Evolutionary conservation across 2,329 filamentous ascomycete genomes (phyloP).

Genomic region (Penicillium sp.): DNA sequence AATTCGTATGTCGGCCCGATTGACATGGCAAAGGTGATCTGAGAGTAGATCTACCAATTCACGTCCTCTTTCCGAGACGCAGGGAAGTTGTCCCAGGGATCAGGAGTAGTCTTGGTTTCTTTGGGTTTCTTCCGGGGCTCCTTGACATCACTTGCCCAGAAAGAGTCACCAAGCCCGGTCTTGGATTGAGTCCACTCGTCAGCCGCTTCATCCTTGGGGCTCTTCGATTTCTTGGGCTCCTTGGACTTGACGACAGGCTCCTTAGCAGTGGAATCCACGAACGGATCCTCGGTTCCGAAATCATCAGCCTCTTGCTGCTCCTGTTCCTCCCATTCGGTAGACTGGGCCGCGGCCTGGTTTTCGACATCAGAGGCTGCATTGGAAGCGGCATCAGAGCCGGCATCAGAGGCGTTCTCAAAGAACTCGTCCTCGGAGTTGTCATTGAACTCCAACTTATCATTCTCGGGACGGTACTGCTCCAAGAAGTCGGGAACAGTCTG

Average conservation of each 20-base stretch:
- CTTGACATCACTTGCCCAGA: neutral
- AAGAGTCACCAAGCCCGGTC: neutral
- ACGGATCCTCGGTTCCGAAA: neutral
- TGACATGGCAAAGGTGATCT: neutral
- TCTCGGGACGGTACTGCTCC: conserved; percentile 53
- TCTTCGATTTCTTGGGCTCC: neutral
- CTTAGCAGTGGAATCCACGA: neutral
- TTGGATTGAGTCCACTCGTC: too few species aligned
- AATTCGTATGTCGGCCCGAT: neutral
- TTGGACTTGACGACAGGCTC: neutral
- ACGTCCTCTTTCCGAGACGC: neutral
- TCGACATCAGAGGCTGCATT: neutral
- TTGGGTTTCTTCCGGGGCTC: neutral
- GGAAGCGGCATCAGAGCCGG: neutral
- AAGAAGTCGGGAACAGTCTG: conserved; percentile 85
- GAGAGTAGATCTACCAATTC: neutral
- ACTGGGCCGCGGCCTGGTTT: neutral
- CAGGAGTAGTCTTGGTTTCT: too few species aligned
- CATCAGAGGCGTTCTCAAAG: conserved; percentile 4
- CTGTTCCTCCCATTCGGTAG: neutral
- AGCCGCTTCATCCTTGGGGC: too few species aligned
- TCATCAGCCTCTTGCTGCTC: neutral
- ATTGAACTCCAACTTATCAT: conserved; percentile 50
- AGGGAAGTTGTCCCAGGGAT: too few species aligned
- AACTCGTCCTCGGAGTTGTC: conserved; percentile 55